These are phyloP conservation scores for Talaromyces wortmannii DNA, from an alignment of 495 filamentous ascomycete genomes.

Conservation along the genomic window DNA sequence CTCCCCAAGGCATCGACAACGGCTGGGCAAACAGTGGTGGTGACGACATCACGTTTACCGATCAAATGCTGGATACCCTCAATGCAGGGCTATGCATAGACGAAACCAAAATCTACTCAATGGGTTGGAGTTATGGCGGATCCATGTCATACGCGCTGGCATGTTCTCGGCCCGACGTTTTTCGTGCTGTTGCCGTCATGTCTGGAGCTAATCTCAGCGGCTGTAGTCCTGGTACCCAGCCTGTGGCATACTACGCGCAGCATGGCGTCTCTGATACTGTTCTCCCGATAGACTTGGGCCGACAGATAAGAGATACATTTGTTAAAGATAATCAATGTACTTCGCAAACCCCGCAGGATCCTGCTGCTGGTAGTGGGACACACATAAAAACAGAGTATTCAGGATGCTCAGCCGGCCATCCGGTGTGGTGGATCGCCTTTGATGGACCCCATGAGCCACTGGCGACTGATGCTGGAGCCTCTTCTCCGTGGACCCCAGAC, in stretches of 20 bases:
- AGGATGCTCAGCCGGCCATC: constrained; percentile 4
- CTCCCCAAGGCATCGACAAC: constrained; percentile 32
- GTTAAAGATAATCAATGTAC: constrained; percentile 31
- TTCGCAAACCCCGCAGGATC: constrained; percentile 2
- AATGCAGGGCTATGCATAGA: constrained; percentile 39
- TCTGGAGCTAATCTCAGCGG: constrained; percentile 35
- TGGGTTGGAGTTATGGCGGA: constrained; percentile 44
- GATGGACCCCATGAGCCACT: constrained; percentile 14
- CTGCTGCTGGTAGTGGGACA: constrained; percentile 5
- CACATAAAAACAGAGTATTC: constrained; percentile 7
- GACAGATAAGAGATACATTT: constrained; percentile 28
- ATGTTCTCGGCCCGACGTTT: constrained; percentile 28
- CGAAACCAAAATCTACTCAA: constrained; percentile 33
- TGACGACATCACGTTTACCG: constrained; percentile 36
- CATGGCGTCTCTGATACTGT: constrained; percentile 33
- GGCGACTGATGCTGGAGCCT: constrained; percentile 6
- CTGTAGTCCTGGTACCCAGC: constrained; percentile 25
- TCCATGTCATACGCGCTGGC: constrained; percentile 41
- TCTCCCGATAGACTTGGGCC: constrained; percentile 25
- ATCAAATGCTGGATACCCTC: constrained; percentile 24
- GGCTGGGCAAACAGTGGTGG: constrained; percentile 37
- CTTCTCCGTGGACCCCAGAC: background rate
- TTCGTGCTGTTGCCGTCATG: constrained; percentile 37
- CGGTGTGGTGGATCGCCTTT: constrained; percentile 12
- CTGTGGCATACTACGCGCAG: constrained; percentile 37